A percentile compares a stretch with the other conserved stretches of the same genome.
Evolutionary conservation across 1,284 basidiomycete genomes (phyloP).

Genomic region (Phellopilus nigrolimitatus): DNA sequence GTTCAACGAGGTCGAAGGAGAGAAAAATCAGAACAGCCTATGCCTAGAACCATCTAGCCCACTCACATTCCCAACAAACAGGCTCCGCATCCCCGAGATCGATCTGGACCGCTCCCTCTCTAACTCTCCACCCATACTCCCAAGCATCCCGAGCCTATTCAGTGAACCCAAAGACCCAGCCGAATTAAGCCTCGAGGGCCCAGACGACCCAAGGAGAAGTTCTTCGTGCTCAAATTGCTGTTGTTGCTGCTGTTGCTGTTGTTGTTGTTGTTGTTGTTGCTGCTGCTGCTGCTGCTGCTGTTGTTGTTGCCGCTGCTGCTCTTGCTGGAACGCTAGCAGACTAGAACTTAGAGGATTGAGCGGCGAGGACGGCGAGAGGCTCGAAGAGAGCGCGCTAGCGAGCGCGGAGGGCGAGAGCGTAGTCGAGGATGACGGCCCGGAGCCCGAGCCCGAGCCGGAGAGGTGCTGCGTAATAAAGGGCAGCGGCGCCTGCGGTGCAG

Average conservation of each 20-base stretch:
- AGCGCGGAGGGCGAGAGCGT: not conserved
- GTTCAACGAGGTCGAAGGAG: too few relatives aligned
- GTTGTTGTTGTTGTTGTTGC: constrained; percentile 8
- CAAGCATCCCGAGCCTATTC: not conserved
- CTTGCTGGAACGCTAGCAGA: constrained; percentile 4
- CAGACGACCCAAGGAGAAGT: too few relatives aligned
- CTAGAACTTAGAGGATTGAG: not conserved
- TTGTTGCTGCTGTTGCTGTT: constrained; percentile 4
- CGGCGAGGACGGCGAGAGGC: not conserved
- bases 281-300: constrained; percentile 6
- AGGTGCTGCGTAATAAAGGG: constrained; percentile 7
- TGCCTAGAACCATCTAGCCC: constrained; percentile 10
- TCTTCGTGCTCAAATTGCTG: not conserved
- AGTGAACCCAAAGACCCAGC: not conserved
- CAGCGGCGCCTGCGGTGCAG: constrained; percentile 11
- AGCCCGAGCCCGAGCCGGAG: not conserved
- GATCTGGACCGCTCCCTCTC: constrained; percentile 10
- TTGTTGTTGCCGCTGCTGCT: constrained; percentile 7
- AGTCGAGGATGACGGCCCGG: not conserved
- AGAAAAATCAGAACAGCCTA: too few relatives aligned
- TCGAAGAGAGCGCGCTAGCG: not conserved
- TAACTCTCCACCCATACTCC: not conserved
- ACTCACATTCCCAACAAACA: constrained; percentile 70
- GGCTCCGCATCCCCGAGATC: constrained; percentile 41
- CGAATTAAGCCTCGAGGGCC: not conserved